Conservation (phyloP, 2,329 filamentous ascomycete genomes). For the Conoideocrella luteorostrata region DNA sequence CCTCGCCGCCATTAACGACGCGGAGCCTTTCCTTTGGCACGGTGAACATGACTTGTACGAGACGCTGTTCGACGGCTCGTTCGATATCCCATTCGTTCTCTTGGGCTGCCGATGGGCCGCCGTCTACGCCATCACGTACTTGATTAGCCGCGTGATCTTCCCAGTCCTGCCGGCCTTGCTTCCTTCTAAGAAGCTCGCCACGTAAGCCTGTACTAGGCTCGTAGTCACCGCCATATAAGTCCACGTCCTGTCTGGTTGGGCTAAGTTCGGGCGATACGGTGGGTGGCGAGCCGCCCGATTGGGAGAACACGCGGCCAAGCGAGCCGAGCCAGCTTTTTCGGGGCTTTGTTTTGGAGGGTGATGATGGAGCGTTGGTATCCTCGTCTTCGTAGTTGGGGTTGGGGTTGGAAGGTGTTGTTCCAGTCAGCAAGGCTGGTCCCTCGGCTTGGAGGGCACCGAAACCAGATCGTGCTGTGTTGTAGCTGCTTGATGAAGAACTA, state of each 20-base stretch:
- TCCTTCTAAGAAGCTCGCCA: slow-evolving; percentile 45
- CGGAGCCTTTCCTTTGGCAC: slow-evolving; percentile 79
- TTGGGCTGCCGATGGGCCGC: slow-evolving; percentile 24
- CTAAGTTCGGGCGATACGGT: slow-evolving; percentile 15
- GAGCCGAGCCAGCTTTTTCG: slow-evolving; percentile 62
- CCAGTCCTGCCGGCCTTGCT: slow-evolving; percentile 51
- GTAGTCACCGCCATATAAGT: slow-evolving; percentile 33
- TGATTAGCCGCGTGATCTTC: slow-evolving; percentile 29
- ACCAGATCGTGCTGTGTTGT: slow-evolving; percentile 47
- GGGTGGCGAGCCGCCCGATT: slow-evolving; percentile 24
- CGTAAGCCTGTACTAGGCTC: slow-evolving; percentile 37
- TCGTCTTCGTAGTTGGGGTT: slow-evolving; percentile 25
- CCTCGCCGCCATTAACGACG: slow-evolving; percentile 76
- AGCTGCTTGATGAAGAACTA: slow-evolving; percentile 39
- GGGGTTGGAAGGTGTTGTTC: slow-evolving; percentile 11
- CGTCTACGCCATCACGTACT: slow-evolving; percentile 23
- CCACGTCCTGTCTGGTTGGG: slow-evolving; percentile 23
- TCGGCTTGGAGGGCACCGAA: slow-evolving; percentile 48
- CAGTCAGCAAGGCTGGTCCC: slow-evolving; percentile 38
- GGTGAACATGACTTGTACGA: slow-evolving; percentile 86
- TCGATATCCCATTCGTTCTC: slow-evolving; percentile 76
- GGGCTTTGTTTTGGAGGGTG: slow-evolving; percentile 51
- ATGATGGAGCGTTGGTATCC: slow-evolving; percentile 36
- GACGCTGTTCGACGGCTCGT: slow-evolving; percentile 59
- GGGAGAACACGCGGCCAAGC: slow-evolving; percentile 55